Percentiles rank a stretch among this genome's conserved stretches.
These are phyloP conservation scores for Misopates orontium DNA, from an alignment of 257 asterid genomes.

Conservation along the genomic window DNA sequence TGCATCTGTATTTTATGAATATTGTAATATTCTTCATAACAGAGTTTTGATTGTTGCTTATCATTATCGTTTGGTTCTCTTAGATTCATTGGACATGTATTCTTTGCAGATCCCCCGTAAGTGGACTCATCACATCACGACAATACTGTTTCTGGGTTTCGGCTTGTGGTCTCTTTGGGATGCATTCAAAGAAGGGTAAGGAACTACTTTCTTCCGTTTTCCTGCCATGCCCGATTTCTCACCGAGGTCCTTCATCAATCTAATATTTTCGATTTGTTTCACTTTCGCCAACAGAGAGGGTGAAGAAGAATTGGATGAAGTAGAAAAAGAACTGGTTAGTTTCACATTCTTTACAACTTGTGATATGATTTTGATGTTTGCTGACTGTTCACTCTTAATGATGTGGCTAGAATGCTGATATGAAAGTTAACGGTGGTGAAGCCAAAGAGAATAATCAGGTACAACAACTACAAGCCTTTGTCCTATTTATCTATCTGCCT, in stretches of 20 bases:
- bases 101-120: conserved; percentile 76
- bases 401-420: conserved; percentile 65
- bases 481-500: background rate
- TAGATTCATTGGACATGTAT: background rate
- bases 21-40: background rate
- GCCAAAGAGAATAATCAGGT: conserved; percentile 58
- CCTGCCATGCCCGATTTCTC: conserved; percentile 15
- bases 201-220: conserved; percentile 20
- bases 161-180: conserved; percentile 99
- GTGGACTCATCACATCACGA: conserved; percentile 96
- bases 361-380: conserved; percentile 21
- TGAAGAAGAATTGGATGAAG: conserved; percentile 88
- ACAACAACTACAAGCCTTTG: conserved; percentile 3
- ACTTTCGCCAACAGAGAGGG: conserved; percentile 54
- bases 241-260: conserved; percentile 16
- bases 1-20: conserved; percentile 1
- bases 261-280: conserved; percentile 15
- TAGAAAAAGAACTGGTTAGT: conserved; percentile 89
- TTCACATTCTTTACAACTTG: conserved; percentile 15
- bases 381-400: conserved; percentile 32
- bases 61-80: background rate
- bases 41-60: too few species aligned
- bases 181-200: conserved; percentile 82
- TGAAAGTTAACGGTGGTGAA: conserved; percentile 57
- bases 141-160: conserved; percentile 77